Evolutionary conservation across 495 filamentous ascomycete genomes (phyloP).

Genomic region (Daldinia concentrica): DNA sequence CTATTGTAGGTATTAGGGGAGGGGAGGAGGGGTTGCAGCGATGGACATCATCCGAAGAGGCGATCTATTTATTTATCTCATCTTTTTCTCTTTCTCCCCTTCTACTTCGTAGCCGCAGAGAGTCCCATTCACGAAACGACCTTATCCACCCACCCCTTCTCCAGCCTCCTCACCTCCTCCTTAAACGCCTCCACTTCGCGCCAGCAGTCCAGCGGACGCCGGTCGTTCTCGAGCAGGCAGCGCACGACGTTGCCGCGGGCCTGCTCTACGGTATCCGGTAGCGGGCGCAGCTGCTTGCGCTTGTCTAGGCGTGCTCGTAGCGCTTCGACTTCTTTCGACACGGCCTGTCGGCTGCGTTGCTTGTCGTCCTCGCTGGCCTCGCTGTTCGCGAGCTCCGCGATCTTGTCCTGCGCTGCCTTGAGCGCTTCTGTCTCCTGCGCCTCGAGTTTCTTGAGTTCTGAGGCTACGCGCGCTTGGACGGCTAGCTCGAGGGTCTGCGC

Average conservation of each 20-base stretch:
- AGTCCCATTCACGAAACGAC: slow-evolving; percentile 62
- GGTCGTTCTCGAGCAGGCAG: slow-evolving; percentile 86
- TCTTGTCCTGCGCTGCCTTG: slow-evolving; percentile 69
- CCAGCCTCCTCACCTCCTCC: slow-evolving; percentile 82
- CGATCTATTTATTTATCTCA: neutral
- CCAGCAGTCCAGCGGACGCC: slow-evolving; percentile 94
- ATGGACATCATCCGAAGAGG: neutral
- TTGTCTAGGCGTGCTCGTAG: slow-evolving; percentile 77
- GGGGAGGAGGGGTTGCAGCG: too few species aligned
- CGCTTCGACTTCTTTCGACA: slow-evolving; percentile 74
- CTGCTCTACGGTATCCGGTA: slow-evolving; percentile 69
- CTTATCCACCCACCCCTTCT: slow-evolving; percentile 86
- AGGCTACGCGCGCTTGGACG: slow-evolving; percentile 85
- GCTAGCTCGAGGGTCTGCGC: slow-evolving; percentile 83
- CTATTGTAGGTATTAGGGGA: neutral
- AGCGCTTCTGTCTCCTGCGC: slow-evolving; percentile 65
- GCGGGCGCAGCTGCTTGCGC: slow-evolving; percentile 73
- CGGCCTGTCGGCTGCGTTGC: slow-evolving; percentile 45
- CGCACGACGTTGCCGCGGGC: slow-evolving; percentile 80
- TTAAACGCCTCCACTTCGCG: slow-evolving; percentile 91
- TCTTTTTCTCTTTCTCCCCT: neutral
- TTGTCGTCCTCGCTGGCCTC: neutral
- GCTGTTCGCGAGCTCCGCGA: slow-evolving; percentile 52
- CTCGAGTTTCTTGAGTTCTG: slow-evolving; percentile 81
- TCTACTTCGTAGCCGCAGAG: neutral